Conservation (phyloP, 495 filamentous ascomycete species). For the Hypomontagnella monticulosa region DNA sequence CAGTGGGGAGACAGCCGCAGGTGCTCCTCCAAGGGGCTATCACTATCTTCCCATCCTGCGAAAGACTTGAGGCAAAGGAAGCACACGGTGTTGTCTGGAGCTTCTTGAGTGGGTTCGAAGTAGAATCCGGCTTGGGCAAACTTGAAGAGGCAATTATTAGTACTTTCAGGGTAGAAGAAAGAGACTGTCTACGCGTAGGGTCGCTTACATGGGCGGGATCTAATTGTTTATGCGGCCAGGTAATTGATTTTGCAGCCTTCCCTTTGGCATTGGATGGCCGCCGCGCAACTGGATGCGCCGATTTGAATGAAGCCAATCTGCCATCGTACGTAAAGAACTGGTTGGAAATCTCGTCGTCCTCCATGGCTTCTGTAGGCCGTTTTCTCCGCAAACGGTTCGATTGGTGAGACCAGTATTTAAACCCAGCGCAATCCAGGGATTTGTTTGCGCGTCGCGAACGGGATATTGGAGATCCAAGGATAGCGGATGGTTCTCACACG, state of each 20-base stretch:
- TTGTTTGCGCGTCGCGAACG: constrained; percentile 25
- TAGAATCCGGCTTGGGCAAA: constrained; percentile 91
- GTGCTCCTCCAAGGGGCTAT: constrained; percentile 85
- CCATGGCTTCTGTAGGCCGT: constrained; percentile 25
- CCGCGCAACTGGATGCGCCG: constrained; percentile 65
- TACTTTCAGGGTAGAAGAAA: constrained; percentile 13
- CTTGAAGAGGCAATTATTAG: constrained; percentile 52
- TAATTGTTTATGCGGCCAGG: constrained; percentile 80
- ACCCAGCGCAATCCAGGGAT: constrained; percentile 8
- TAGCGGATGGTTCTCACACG: not conserved
- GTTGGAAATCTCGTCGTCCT: constrained; percentile 49
- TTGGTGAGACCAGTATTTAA: not conserved
- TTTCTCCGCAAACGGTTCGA: not conserved
- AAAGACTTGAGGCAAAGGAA: constrained; percentile 82
- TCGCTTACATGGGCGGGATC: constrained; percentile 69
- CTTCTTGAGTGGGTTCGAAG: constrained; percentile 77
- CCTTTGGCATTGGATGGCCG: constrained; percentile 73
- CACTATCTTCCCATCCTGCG: constrained; percentile 88
- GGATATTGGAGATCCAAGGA: not conserved
- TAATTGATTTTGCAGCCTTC: constrained; percentile 62
- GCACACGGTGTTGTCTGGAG: constrained; percentile 88
- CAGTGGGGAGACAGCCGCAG: constrained; percentile 81
- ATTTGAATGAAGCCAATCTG: constrained; percentile 79
- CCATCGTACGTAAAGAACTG: constrained; percentile 69
- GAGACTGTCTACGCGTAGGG: not conserved